phyloP scores from a whole-genome alignment of 805 yeast genomes.

The Metschnikowia henanensis region DNA sequence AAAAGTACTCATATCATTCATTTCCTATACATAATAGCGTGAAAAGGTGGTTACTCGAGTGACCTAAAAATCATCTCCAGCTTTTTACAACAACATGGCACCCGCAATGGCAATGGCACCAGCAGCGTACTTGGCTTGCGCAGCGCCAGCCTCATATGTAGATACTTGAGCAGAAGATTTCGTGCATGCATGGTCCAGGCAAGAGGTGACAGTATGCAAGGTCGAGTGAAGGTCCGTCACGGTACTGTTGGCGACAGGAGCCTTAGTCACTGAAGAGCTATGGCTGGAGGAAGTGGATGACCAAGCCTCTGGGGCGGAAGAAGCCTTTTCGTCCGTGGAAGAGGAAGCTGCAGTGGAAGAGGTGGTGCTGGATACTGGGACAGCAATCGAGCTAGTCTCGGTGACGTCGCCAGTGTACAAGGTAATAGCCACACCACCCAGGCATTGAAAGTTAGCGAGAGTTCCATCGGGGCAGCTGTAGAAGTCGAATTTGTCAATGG shows the following conservation, averaged over 20 bases:
- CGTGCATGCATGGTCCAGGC: conserved; percentile 17
- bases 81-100: conserved; percentile 20
- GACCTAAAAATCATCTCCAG: no score
- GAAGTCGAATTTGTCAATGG: conserved; percentile 19
- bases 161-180: conserved; percentile 5
- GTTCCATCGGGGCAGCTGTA: conserved; percentile 26
- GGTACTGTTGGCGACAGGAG: conserved; percentile 15
- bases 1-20: no score
- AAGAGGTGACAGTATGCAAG: conserved; percentile 26
- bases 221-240: conserved; percentile 23
- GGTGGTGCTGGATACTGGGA: conserved; percentile 23
- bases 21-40: no score
- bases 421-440: conserved; percentile 11
- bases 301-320: background rate
- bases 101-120: conserved; percentile 18
- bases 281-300: background rate
- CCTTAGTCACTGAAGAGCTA: conserved; percentile 16
- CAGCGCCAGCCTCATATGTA: conserved; percentile 14
- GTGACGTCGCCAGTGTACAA: conserved; percentile 12
- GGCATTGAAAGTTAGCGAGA: conserved; percentile 17
- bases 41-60: no score
- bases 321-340: background rate
- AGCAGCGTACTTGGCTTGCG: conserved; percentile 15
- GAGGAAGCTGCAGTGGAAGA: conserved; percentile 18
- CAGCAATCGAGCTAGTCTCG: conserved; percentile 25